phyloP scores from a whole-genome alignment of 805 yeast genomes.

The Metschnikowia picachoensis region DNA sequence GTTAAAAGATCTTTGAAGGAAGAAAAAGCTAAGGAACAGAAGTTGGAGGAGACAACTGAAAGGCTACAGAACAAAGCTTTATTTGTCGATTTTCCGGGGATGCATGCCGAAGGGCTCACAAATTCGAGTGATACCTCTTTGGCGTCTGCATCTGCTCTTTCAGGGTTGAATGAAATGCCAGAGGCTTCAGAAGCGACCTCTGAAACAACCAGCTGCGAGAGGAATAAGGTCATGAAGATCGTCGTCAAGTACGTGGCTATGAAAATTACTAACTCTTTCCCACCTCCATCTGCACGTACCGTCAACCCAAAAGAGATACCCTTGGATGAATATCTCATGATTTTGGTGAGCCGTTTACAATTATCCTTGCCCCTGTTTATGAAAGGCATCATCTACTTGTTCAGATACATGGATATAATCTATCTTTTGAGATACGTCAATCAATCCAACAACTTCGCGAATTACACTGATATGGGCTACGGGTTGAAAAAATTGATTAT shows the following conservation, averaged over 20 bases:
- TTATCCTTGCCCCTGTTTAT: slow-evolving; percentile 34
- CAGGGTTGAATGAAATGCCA: neutral
- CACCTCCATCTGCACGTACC: slow-evolving; percentile 33
- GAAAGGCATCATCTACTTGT: slow-evolving; percentile 40
- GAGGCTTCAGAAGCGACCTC: slow-evolving; percentile 6
- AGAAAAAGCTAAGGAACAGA: slow-evolving; percentile 1
- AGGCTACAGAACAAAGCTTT: neutral
- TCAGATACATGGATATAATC: slow-evolving; percentile 45
- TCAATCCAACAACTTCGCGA: slow-evolving; percentile 43
- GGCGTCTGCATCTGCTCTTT: too few relatives aligned
- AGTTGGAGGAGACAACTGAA: neutral
- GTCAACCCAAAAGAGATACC: slow-evolving; percentile 29
- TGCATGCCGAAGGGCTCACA: neutral
- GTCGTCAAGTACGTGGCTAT: slow-evolving; percentile 41
- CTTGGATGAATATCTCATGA: slow-evolving; percentile 37
- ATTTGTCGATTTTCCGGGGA: too few relatives aligned
- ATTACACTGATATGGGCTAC: slow-evolving; percentile 42
- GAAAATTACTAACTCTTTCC: slow-evolving; percentile 41
- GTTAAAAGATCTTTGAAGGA: slow-evolving; percentile 21
- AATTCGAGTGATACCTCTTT: neutral
- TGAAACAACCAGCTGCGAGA: slow-evolving; percentile 27
- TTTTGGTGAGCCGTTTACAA: slow-evolving; percentile 36
- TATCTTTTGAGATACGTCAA: slow-evolving; percentile 42
- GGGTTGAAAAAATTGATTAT: slow-evolving; percentile 38
- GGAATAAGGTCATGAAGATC: slow-evolving; percentile 38